Evolutionary conservation across 352 stramenopile genomes (phyloP).

Genomic region (Phytophthora pini): DNA sequence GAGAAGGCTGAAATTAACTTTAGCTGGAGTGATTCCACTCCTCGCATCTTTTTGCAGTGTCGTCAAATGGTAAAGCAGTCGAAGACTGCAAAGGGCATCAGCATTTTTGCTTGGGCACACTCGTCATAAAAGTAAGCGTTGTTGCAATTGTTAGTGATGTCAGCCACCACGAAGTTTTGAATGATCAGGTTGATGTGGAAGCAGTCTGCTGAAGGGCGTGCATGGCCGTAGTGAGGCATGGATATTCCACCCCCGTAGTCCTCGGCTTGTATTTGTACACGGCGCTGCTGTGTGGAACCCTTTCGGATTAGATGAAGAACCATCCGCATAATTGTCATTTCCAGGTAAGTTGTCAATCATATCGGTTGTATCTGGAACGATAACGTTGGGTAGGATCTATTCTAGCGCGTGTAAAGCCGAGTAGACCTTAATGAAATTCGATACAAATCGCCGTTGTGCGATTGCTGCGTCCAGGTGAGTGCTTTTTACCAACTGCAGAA

Average conservation of each 20-base stretch:
- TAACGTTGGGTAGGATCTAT: no score
- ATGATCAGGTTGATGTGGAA: conserved; percentile 19
- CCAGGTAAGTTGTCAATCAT: no score
- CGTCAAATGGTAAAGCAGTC: conserved; percentile 1
- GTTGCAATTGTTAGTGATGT: conserved; percentile 3
- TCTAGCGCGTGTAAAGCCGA: no score
- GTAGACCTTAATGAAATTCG: neutral
- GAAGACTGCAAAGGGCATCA: conserved; percentile 1
- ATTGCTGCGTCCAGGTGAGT: neutral
- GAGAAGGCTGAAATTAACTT: conserved; percentile 10
- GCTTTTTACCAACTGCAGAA: neutral
- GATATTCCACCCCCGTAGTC: conserved; percentile 14
- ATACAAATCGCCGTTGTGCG: neutral
- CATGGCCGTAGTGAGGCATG: conserved; percentile 14
- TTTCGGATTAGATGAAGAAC: no score
- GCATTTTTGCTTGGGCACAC: conserved; percentile 7
- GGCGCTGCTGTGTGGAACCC: neutral
- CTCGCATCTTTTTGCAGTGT: neutral
- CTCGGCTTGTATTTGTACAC: conserved; percentile 15
- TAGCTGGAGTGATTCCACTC: neutral
- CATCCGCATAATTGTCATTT: no score
- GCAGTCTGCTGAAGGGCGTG: conserved; percentile 9
- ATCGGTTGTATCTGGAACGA: no score
- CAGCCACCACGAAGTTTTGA: conserved; percentile 13
- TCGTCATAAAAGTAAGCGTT: conserved; percentile 18